Base-by-base conservation (phyloP, 2,329 filamentous ascomycete genomes). In the Colletotrichum liaoningense region DNA sequence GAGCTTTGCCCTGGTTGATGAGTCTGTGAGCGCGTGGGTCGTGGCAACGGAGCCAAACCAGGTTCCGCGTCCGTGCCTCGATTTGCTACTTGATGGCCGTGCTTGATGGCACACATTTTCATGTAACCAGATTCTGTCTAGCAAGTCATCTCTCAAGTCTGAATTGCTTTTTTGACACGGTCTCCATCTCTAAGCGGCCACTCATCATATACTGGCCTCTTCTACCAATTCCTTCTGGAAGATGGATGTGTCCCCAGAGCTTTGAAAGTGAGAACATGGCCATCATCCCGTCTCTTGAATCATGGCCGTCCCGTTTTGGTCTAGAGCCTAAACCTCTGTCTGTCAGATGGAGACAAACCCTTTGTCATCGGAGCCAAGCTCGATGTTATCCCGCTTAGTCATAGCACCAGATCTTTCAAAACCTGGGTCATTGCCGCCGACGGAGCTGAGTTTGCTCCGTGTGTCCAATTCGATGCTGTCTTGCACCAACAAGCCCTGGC, bases 281-380 rank as follows among this genome's bases (percentile, higher is more conserved):
- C 42, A 49, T 8, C 8, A 22, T 11, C 42, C 19, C 19, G 19
- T 49, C 3, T 49, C 42, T 49, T 49, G 42, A 49, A 49, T 11
- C 19, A 11, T 49, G 42, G 2, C 19, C 19, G 19, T 49, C 42
- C 42, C 16, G 3, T 49, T 49, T 49, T 9, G 19, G 42, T n/a
- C 42, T 49, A 49, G 42, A 22, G 42, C 8, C 19, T 4, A 2
- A 2, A 1, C 19, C 7, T 19, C 42, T 7, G 6, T 19, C 3
- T 19, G 7, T 12, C 42, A 49, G 8, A 19, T 9, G 19, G 8
- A 22, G 1, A 0, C 0, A 11, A 55, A 1, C 1, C 4, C 14
- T 64, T 55, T 63, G 62, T 64, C 22, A 64, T 55, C 62, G 62
- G 62, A 64, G 14, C 16, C 38, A 42, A 19, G 16, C 5, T 30